Evolutionary conservation across 2,329 filamentous ascomycete genomes (phyloP).

Genomic region (Penicillium italicum): DNA sequence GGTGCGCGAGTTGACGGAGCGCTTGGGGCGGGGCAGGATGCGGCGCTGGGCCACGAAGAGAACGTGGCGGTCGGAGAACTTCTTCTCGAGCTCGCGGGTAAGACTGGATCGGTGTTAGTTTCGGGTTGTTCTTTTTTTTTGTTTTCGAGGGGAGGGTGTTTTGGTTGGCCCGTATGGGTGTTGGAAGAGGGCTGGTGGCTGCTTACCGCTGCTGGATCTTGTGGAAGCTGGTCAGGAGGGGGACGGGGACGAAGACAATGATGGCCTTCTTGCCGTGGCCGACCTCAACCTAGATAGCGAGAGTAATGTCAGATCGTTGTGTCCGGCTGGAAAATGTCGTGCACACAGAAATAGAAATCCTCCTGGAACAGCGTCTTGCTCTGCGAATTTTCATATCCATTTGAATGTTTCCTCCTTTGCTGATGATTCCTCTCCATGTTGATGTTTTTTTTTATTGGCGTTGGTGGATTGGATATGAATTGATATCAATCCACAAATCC

Average conservation of each 20-base stretch:
- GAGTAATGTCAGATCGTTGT: slow-evolving; percentile 27
- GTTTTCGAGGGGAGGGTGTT: neutral
- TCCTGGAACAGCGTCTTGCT: slow-evolving; percentile 8
- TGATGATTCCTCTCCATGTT: neutral
- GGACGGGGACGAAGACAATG: slow-evolving; percentile 99
- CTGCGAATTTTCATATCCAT: slow-evolving; percentile 2
- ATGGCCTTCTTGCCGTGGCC: slow-evolving; percentile 99
- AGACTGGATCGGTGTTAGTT: slow-evolving; percentile 56
- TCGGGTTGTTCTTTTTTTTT: slow-evolving; percentile 7
- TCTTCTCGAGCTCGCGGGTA: slow-evolving; percentile 99
- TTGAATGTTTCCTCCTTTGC: neutral
- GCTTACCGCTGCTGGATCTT: slow-evolving; percentile 98
- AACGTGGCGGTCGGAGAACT: slow-evolving; percentile 99
- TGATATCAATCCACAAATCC: slow-evolving; percentile 14
- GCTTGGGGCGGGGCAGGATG: slow-evolving; percentile 98
- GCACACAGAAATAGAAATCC: slow-evolving; percentile 12
- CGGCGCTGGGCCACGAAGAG: slow-evolving; percentile 98
- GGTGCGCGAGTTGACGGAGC: slow-evolving; percentile 93
- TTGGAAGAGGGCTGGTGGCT: slow-evolving; percentile 16
- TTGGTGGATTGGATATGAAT: slow-evolving; percentile 4
- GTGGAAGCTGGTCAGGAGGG: slow-evolving; percentile 97
- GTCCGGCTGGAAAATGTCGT: slow-evolving; percentile 9
- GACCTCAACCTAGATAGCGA: slow-evolving; percentile 84
- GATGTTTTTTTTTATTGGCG: slow-evolving; percentile 6
- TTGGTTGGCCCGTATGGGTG: neutral